phyloP scores from a whole-genome alignment of 768 basidiomycete species.

The Podaxis mareebaensis region DNA sequence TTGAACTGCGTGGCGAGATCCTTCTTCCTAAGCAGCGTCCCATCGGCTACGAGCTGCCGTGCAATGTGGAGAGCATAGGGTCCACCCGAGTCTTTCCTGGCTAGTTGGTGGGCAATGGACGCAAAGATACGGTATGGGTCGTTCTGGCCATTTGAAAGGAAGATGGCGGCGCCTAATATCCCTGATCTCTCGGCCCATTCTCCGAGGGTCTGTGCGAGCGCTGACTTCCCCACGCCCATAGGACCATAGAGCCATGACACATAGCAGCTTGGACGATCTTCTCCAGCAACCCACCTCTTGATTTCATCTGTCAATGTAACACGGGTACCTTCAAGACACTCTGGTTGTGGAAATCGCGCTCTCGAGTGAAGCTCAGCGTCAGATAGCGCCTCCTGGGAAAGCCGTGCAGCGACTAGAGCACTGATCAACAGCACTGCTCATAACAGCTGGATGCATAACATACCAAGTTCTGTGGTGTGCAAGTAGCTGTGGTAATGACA shows the following conservation, averaged over 20 bases:
- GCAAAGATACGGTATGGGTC: background rate
- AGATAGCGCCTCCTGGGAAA: background rate
- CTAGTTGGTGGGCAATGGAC: background rate
- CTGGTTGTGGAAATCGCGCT: background rate
- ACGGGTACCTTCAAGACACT: background rate
- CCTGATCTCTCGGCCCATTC: background rate
- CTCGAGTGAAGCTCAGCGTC: background rate
- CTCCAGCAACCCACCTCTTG: background rate
- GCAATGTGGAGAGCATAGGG: background rate
- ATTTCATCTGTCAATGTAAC: background rate
- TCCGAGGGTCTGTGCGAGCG: constrained; percentile 5
- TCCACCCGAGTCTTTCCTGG: background rate
- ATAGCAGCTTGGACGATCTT: background rate
- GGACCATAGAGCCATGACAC: background rate
- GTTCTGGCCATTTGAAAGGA: background rate
- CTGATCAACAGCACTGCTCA: background rate
- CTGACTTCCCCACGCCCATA: constrained; percentile 5
- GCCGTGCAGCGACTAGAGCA: background rate
- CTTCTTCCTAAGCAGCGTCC: background rate
- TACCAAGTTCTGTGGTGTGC: background rate
- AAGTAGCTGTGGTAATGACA: background rate
- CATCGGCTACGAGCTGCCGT: background rate
- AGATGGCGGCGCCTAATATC: background rate
- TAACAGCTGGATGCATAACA: background rate
- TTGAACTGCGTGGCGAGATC: constrained; percentile 2